Percentiles rank a stretch among this genome's conserved stretches.
Conservation (phyloP, 441 rosid species). For the Populus hybrid region DNA sequence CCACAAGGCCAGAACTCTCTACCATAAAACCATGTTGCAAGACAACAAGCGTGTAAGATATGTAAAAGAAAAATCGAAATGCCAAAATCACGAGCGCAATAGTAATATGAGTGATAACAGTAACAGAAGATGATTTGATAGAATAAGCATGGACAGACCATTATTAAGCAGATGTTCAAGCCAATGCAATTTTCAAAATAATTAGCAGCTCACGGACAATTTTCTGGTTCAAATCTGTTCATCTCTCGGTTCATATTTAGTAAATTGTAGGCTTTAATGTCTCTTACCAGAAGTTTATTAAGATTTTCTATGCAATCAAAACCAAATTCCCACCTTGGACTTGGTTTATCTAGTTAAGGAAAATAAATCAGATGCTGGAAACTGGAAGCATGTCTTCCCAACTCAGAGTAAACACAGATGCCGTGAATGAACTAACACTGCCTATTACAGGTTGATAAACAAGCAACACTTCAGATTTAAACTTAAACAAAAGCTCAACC, state of each 20-base stretch:
- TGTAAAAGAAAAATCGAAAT: no score
- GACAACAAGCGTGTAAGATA: no score
- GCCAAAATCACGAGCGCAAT: no score
- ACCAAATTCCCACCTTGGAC: neutral
- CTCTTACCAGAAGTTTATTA: neutral
- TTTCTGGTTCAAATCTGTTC: neutral
- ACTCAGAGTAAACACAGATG: neutral
- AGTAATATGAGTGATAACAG: no score
- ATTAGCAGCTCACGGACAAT: neutral
- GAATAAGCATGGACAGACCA: no score
- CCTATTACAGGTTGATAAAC: neutral
- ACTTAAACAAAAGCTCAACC: neutral
- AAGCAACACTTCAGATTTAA: neutral
- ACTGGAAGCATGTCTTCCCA: no score
- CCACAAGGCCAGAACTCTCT: no score
- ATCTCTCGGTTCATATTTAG: neutral
- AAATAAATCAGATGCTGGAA: neutral
- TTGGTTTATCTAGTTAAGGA: neutral
- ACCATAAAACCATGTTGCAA: no score
- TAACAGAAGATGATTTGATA: no score
- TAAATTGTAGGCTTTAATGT: neutral
- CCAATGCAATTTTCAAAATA: neutral
- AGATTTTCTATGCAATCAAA: neutral
- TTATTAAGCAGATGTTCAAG: neutral
- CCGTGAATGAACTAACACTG: neutral